phyloP scores from a whole-genome alignment of 768 basidiomycete species.

The Psilocybe cyanescens region DNA sequence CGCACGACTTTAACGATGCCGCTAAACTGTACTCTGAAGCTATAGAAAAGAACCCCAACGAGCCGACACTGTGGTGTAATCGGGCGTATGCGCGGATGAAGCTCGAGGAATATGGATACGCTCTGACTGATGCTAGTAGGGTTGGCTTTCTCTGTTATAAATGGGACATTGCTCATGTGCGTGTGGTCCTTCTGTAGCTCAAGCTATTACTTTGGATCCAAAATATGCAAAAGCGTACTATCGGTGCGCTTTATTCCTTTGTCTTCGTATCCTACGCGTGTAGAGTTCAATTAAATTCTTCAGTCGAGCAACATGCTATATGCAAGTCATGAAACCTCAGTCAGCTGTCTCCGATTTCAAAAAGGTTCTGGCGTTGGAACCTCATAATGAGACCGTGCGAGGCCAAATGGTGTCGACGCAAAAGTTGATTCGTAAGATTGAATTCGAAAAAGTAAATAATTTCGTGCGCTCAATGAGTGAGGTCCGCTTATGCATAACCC shows the following conservation, averaged over 20 bases:
- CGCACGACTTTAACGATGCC: slow-evolving; percentile 77
- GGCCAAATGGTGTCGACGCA: slow-evolving; percentile 86
- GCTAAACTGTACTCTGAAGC: slow-evolving; percentile 82
- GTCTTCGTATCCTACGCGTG: slow-evolving; percentile 2
- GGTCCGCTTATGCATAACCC: not conserved
- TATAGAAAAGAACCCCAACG: slow-evolving; percentile 85
- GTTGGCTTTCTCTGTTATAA: slow-evolving; percentile 18
- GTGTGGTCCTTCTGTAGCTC: slow-evolving; percentile 44
- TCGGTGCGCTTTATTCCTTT: slow-evolving; percentile 47
- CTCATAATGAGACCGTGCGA: slow-evolving; percentile 80
- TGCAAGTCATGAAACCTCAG: slow-evolving; percentile 89
- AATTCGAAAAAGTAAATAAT: slow-evolving; percentile 83
- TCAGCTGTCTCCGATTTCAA: slow-evolving; percentile 87
- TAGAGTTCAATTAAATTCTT: slow-evolving; percentile 5
- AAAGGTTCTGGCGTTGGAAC: slow-evolving; percentile 82
- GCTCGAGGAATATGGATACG: slow-evolving; percentile 92
- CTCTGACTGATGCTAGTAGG: slow-evolving; percentile 85
- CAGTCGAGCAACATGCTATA: slow-evolving; percentile 88
- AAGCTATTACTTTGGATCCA: slow-evolving; percentile 86
- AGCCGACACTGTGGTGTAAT: slow-evolving; percentile 93
- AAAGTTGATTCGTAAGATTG: slow-evolving; percentile 87
- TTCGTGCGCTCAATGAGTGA: not conserved
- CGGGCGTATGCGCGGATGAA: slow-evolving; percentile 92
- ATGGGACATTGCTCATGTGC: not conserved
- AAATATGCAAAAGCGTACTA: slow-evolving; percentile 92